Evolutionary conservation across 805 yeast species (phyloP), one percentile per base, ranked within the genome.

Genomic region (Yamadazyma tumulicola): DNA sequence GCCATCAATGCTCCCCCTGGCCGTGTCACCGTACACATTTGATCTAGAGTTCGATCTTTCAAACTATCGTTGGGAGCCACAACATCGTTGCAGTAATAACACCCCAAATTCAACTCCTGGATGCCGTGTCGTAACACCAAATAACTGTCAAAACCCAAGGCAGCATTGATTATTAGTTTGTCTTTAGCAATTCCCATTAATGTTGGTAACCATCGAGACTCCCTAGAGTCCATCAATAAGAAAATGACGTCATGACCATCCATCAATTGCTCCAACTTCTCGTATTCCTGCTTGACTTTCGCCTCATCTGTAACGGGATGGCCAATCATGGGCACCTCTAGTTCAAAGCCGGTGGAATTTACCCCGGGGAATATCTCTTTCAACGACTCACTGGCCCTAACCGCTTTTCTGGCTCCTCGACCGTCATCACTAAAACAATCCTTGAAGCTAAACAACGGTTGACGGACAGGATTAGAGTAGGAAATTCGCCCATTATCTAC

Each of bases 11-110:
- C 96, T 1, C 84, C 89, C 0, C 99, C 98, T 0, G 99, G 97
- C 26, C 98, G 69, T 0, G 98, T 93, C 1, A 93, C 98, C 0
- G 99, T 93, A 53, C 99, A 93, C 97, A 93, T 93, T 58, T 93
- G 97, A 59, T 93, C 99, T 37, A 93, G 64, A 0, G 97, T 85
- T 33, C 95, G 69, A 51, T 88, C 95, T 0, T 85, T 71, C n/a
- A 86, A 61, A 38, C 95, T 82, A 54, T 93, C 95, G 2, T 78
- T 67, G 0, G 99, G 98, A 0, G 97, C 97, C 34, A 87, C 87
- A 6, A 93, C 89, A 54, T 93, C 98, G 54, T 87, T 86, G 59
- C 99, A 93, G 57, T 83, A 93, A 60, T 93, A 93, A 57, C 99
- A 93, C 0, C 99, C 98, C 27, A 89, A 57, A 3, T 45, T 52